Base-by-base conservation (phyloP, 140 eudicot species). In the Erigeron philadelphicus region DNA sequence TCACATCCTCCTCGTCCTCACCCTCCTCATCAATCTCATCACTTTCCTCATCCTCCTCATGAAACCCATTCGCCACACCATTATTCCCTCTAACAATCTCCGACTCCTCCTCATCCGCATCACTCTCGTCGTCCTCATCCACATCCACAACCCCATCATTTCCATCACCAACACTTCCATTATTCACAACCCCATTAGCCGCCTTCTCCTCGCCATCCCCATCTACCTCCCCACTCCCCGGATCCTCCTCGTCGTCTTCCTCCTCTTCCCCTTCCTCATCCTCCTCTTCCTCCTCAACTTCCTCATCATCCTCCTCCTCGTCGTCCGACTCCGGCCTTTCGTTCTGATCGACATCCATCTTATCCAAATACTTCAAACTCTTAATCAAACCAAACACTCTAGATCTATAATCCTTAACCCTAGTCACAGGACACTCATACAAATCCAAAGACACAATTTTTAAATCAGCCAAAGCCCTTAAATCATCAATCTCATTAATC, bases 61-160 rank as follows among this genome's bases (percentile, higher is more conserved):
- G 83, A 75, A 78, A 91, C 40, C 98, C 98, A 75, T 91, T 91
- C 8, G 75, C 75, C 59, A 81, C 87, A 18, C 70, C 70, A 61
- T 17, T 43, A 15, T 43, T 63, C 9, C 25, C 88, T 71, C 95
- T 73, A 25, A 81, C 80, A 6, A 74, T 92, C 87, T 86, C 96
- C 8, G 83, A 61, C 73, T 92, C 98, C 81, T 92, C 96, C 82
- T 92, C 98, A 71, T 92, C 96, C 3, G 95, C 98, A 62, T 92
- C 98, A 41, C 96, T 89, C 81, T 89, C 97, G 19, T 91, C 97
- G 64, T 91, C 98, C 65, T 92, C 98, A 80, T 92, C 98, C 23
- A 86, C 96, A 78, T 92, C 93, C 38, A 31, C 38, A 19, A 92
- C 92, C 60, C 86, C 86, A 12, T 84, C 96, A 11, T 88, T 96